Conservation (phyloP, 495 filamentous ascomycete genomes). For the Arthonia radiata region DNA sequence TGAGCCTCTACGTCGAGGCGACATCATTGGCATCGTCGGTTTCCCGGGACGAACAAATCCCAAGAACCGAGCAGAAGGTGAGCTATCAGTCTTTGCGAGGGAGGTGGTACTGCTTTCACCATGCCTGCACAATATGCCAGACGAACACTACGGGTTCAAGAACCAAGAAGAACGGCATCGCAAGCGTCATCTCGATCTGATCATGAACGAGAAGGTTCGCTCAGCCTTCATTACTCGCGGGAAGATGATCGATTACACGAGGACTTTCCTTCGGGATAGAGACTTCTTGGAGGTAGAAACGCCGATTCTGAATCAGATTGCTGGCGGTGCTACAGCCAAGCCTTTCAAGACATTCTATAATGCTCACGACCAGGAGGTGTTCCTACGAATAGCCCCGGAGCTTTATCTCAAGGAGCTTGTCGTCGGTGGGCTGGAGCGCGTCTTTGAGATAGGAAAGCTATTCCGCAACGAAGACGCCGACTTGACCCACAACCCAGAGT, state of each 20-base stretch:
- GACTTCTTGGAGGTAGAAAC: slow-evolving; percentile 94
- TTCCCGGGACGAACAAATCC: slow-evolving; percentile 76
- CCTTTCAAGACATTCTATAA: slow-evolving; percentile 92
- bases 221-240: slow-evolving; percentile 60
- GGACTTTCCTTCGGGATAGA: slow-evolving; percentile 58
- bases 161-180: slow-evolving; percentile 82
- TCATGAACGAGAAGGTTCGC: slow-evolving; percentile 72
- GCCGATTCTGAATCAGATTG: slow-evolving; percentile 90
- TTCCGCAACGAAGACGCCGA: slow-evolving; percentile 95
- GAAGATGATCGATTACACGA: slow-evolving; percentile 67
- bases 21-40: slow-evolving; percentile 73
- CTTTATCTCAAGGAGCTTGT: slow-evolving; percentile 91
- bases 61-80: slow-evolving; percentile 64
- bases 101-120: slow-evolving; percentile 68
- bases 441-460: slow-evolving; percentile 78
- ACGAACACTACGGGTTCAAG: slow-evolving; percentile 80
- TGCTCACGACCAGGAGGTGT: slow-evolving; percentile 76
- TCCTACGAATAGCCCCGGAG: slow-evolving; percentile 85
- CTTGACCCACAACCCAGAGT: slow-evolving; percentile 94
- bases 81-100: slow-evolving; percentile 79
- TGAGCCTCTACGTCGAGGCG: slow-evolving; percentile 68
- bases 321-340: slow-evolving; percentile 86
- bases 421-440: slow-evolving; percentile 73
- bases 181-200: slow-evolving; percentile 79
- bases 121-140: slow-evolving; percentile 80